Base-by-base conservation (phyloP, 2,329 filamentous ascomycete genomes). In the Ophiosphaerella korrae region DNA sequence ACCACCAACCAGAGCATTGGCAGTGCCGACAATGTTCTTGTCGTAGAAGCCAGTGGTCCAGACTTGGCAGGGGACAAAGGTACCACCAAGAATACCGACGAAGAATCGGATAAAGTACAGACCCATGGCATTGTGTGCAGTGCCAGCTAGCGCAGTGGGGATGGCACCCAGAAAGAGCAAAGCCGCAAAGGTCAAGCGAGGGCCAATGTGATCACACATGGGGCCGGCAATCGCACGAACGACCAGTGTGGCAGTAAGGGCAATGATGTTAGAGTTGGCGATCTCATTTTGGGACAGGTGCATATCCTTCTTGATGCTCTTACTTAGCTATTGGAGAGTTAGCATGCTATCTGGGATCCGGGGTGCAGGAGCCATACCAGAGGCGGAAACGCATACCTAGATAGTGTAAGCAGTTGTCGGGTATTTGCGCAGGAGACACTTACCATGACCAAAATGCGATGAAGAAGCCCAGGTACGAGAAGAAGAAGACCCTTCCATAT, bases 41-140 rank as follows among this genome's bases (percentile, higher is more conserved):
- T 97, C 92, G 71, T 91, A 96, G 79, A 96, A 96, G 0, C 88
- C 90, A 0, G 91, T 96, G 8, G 88, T 90, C 90, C 92, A 96
- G 6, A 96, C 92, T 70, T 95, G 91, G 72, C 91, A 96, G 11
- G 89, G 89, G 0, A 93, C 89, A 63, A 93, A 93, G 1, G 85
- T 84, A 2, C 87, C 88, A 35, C 89, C 89, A 0, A 93, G 82
- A 37, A 93, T 87, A 53, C 89, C 89, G 56, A 92, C 84, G 74
- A 92, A 92, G 78, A 93, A 93, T 38, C 89, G 84, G 41, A 88
- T 82, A 16, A 83, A 75, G 60, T 90, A 87, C n/a, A 93, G 81
- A 7, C 89, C 87, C 4, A 74, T 76, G 5, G 84, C 84, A 45
- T 81, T 86, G 41, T 84, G 86, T 34, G 92, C 85, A 1, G 91